Evolutionary conservation across 2,329 filamentous ascomycete genomes (phyloP).

Genomic region (Curvularia sp.): DNA sequence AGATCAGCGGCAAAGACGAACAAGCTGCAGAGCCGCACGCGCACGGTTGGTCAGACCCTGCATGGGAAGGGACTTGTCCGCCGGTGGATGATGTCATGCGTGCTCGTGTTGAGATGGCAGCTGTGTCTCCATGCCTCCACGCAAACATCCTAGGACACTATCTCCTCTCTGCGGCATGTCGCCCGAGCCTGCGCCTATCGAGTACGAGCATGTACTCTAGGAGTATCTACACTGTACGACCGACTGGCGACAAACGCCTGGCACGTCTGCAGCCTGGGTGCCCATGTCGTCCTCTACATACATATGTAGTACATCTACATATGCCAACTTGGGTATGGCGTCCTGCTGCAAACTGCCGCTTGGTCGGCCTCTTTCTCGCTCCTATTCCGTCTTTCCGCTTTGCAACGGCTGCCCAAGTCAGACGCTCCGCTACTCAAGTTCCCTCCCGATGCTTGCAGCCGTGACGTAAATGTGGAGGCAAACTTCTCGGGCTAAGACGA

Average conservation of each 20-base stretch:
- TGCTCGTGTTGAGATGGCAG: conserved; percentile 32
- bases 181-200: conserved; percentile 19
- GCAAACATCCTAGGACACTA: conserved; percentile 29
- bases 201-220: background rate
- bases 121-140: conserved; percentile 23
- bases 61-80: conserved; percentile 21
- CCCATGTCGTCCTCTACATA: too few species aligned
- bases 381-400: background rate
- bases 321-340: too few species aligned
- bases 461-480: conserved; percentile 34
- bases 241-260: background rate
- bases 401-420: conserved; percentile 1
- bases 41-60: conserved; percentile 36
- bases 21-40: conserved; percentile 41
- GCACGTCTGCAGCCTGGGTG: conserved; percentile 8
- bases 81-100: conserved; percentile 32
- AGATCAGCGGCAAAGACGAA: conserved; percentile 40
- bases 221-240: background rate
- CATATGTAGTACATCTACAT: background rate
- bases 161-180: conserved; percentile 17
- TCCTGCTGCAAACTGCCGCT: background rate
- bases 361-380: background rate
- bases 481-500: conserved; percentile 27
- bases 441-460: conserved; percentile 12
- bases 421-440: background rate